Conservation (phyloP, 257 asterid genomes). For the Nicotiana paniculata region DNA sequence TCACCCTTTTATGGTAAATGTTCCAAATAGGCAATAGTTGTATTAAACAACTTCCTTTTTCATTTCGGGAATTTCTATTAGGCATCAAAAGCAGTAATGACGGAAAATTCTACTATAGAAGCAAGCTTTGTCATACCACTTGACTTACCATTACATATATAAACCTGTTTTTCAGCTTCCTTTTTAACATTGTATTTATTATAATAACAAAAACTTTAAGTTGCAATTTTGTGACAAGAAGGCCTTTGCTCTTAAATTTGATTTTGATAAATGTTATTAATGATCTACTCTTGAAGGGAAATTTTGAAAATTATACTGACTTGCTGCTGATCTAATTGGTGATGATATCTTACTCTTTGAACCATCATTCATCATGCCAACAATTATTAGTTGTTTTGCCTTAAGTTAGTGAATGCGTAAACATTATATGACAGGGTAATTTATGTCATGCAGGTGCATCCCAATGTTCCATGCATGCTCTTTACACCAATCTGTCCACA, state of each 20-base stretch:
- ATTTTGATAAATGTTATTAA: neutral
- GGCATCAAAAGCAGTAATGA: neutral
- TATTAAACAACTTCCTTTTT: neutral
- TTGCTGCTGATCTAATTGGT: neutral
- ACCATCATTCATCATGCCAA: neutral
- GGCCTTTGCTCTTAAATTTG: neutral
- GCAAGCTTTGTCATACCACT: neutral
- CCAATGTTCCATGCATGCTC: constrained; percentile 99
- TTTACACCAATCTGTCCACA: constrained; percentile 99
- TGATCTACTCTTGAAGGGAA: neutral
- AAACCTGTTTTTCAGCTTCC: neutral
- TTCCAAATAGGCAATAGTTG: neutral
- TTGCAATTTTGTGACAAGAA: neutral
- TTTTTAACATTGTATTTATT: neutral
- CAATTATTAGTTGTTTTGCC: neutral
- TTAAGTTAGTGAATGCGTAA: neutral
- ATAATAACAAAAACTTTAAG: neutral
- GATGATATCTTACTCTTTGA: neutral
- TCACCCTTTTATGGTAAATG: neutral
- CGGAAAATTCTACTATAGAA: neutral
- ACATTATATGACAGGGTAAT: constrained; percentile 3
- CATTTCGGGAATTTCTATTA: neutral
- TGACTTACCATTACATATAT: neutral
- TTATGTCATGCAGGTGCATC: constrained; percentile 71
- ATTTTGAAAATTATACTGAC: neutral